phyloP scores from a whole-genome alignment of 1,284 basidiomycete genomes.

The Porodaedalea pini region DNA sequence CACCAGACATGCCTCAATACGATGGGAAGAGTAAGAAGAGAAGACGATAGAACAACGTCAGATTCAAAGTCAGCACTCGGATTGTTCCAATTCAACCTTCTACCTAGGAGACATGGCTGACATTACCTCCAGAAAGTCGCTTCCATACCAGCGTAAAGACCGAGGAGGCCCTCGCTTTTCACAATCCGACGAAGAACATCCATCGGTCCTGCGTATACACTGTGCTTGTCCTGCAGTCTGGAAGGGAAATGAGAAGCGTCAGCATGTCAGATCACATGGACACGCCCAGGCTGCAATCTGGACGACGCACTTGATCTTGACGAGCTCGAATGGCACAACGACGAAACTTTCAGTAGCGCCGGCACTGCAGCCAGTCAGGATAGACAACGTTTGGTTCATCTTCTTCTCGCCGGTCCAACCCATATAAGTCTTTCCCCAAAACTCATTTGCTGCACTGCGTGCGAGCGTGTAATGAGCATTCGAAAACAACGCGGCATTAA shows the following conservation, averaged over 20 bases:
- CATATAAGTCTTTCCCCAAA: constrained; percentile 85
- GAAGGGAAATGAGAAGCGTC: neutral
- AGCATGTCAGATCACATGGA: constrained; percentile 3
- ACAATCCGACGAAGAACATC: constrained; percentile 85
- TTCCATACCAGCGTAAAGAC: constrained; percentile 91
- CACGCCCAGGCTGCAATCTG: neutral
- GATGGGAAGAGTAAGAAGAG: constrained; percentile 39
- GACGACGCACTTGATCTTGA: constrained; percentile 78
- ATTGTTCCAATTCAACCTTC: neutral
- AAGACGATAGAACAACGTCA: neutral
- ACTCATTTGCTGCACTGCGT: constrained; percentile 79
- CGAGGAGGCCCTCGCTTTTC: constrained; percentile 74
- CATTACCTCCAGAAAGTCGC: constrained; percentile 88
- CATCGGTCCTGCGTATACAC: constrained; percentile 85
- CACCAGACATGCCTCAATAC: constrained; percentile 80
- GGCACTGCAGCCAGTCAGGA: constrained; percentile 89
- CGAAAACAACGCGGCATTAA: neutral
- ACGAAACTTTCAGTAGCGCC: constrained; percentile 95
- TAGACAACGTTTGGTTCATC: constrained; percentile 85
- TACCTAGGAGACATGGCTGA: neutral
- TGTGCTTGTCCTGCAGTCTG: constrained; percentile 88
- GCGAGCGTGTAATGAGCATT: too few relatives aligned
- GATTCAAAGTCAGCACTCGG: neutral
- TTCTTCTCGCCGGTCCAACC: constrained; percentile 64
- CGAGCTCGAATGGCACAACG: constrained; percentile 93